These are phyloP conservation scores for Kurtzmaniella quercitrusa DNA, from an alignment of 1,139 yeast genomes.

Conservation along the genomic window DNA sequence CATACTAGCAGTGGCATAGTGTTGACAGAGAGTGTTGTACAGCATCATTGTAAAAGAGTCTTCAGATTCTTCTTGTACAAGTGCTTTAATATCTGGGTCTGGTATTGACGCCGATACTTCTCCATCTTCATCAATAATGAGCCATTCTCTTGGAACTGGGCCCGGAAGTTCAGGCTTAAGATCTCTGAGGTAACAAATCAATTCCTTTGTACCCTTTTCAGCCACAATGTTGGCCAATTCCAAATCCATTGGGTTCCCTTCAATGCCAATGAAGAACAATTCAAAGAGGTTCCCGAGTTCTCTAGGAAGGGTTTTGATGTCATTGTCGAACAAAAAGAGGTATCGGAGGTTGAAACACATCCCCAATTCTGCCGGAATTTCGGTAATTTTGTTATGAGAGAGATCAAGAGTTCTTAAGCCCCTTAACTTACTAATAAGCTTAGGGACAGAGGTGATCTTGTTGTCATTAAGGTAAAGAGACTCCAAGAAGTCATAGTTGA, in stretches of 20 bases:
- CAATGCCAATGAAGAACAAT: constrained; percentile 82
- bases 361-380: constrained; percentile 80
- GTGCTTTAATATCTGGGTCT: constrained; percentile 24
- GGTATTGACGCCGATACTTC: constrained; percentile 45
- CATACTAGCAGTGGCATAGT: constrained; percentile 88
- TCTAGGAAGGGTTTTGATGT: constrained; percentile 67
- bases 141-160: constrained; percentile 79
- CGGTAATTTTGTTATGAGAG: constrained; percentile 68
- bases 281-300: constrained; percentile 87
- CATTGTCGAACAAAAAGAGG: constrained; percentile 84
- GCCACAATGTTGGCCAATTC: constrained; percentile 64
- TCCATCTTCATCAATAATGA: constrained; percentile 72
- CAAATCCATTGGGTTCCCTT: constrained; percentile 83
- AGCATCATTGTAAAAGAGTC: constrained; percentile 71
- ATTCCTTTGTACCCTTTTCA: constrained; percentile 80
- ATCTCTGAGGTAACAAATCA: constrained; percentile 78
- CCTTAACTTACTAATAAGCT: constrained; percentile 62
- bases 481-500: constrained; percentile 81
- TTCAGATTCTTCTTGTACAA: constrained; percentile 24
- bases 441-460: constrained; percentile 64
- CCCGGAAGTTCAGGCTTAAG: constrained; percentile 63
- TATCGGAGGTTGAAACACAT: constrained; percentile 75
- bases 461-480: constrained; percentile 86
- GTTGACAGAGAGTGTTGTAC: constrained; percentile 91
- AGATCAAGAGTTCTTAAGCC: constrained; percentile 82